Base-by-base conservation (phyloP, 176 grass and related monocot genomes). In the Zoysia japonica region DNA sequence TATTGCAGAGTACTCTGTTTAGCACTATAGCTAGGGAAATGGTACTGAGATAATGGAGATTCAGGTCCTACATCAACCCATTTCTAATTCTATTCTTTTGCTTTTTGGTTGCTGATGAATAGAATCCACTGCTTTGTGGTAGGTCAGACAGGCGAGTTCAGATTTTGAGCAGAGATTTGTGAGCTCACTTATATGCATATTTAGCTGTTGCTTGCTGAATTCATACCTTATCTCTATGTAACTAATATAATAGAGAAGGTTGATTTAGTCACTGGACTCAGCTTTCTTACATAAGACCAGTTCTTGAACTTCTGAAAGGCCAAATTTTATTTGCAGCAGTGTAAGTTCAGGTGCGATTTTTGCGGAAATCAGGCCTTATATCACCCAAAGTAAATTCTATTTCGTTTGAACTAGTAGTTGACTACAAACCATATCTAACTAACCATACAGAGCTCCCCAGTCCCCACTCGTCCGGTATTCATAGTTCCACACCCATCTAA, bases 241-340 rank as follows among this genome's bases (percentile, higher is more conserved):
- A 6, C 15, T 43, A 81, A 35, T 7, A 41, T 57, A n/a, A 54
- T 16, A 17, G 8, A 53, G 13, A 64, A 36, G 70, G 36, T 16
- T 50, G 47, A 53, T 16, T 51, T 52, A 20, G 28, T 71, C 44
- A 52, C 1, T 12, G 37, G 48, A 65, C 40, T 65, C 44, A 8
- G 13, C 20, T 39, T 11, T 15, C 14, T 1, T 15, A 28, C 48
- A 20, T 13, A 52, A 43, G n/a, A 50, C 35, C 13, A 53, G 13
- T 41, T 78, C 47, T 78, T 64, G 17, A 19, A 71, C 19, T 55
- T 78, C 4, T 45, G n/a, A 71, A 54, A 70, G 47, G 83, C 3
- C 67, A 54, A 8, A 1, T 46, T 44, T 69, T 28, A 20, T 15
- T 53, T 53, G 1, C 69, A 72, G 9, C 2, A 49, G 40, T 16